Base-by-base conservation (phyloP, 257 asterid species). In the Solanum paucissectum region DNA sequence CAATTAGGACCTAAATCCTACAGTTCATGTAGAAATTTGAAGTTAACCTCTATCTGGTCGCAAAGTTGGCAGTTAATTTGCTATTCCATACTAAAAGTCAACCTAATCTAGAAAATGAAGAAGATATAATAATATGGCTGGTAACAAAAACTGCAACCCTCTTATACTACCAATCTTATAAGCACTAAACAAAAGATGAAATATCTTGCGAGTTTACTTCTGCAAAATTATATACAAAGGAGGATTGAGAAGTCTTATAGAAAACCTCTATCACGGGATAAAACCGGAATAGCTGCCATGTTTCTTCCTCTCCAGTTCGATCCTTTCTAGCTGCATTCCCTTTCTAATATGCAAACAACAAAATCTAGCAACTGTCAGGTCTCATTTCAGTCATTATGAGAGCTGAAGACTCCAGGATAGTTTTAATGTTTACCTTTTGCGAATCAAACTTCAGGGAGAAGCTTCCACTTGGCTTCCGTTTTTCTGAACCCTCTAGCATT, bases 371-470 rank as follows among this genome's bases (percentile, higher is more conserved):
- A 90, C 72, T 82, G 81, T 92, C 81, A 94, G 88, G 77, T 81
- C 90, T 90, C 88, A 69, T 55, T 85, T 91, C 71, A 42, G 32
- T 73, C 86, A 32, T 20, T 76, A 76, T 20, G 25, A 27, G 42
- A 29, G 71, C 69, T 49, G 69, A 82, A 82, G 29, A 46, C 44
- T 82, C 32, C 68, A 64, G 49, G 46, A 14, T 12, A 85, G 44
- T 60, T 44, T 36, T 72, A 60, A 76, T 68, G 73, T 85, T 87
- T 91, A 96, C 99, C 98, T 95, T 97, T 40, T 93, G 93, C 37
- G 99, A 88, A 90, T 97, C 99, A 89, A 97, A 97, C 90, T 96
- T 97, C 75, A 97, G 95, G 3, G 99, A 94, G 94, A 96, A 96
- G 89, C 91, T 74, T 72, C 96, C 98, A 25, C 82, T 87, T n/a